Conservation (phyloP, 306 rosid genomes). For the Coriaria nepalensis region DNA sequence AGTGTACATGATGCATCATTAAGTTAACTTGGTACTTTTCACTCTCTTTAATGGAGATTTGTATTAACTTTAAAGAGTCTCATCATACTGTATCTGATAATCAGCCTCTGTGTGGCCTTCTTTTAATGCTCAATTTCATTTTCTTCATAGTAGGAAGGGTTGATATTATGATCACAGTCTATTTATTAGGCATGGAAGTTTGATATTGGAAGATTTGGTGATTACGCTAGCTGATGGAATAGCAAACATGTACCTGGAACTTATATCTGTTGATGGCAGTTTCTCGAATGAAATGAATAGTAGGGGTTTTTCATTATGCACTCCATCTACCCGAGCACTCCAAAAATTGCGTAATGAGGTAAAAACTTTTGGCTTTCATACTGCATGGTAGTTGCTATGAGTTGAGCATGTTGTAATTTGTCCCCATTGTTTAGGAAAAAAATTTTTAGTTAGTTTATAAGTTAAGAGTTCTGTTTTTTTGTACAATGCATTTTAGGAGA, state of each 20-base stretch:
- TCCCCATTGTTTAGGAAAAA: too few relatives aligned
- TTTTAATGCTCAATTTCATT: not conserved
- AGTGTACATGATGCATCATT: too few relatives aligned
- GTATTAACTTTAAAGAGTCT: too few relatives aligned
- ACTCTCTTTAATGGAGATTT: not conserved
- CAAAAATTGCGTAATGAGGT: slow-evolving; percentile 95
- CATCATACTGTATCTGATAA: too few relatives aligned
- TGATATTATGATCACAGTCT: slow-evolving; percentile 43
- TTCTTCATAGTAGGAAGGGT: slow-evolving; percentile 40
- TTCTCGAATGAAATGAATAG: slow-evolving; percentile 50
- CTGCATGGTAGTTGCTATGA: too few relatives aligned
- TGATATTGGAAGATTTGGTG: slow-evolving; percentile 85
- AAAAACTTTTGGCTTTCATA: not conserved
- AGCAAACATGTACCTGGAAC: slow-evolving; percentile 71
- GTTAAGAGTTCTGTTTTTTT: too few relatives aligned
- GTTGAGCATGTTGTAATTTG: too few relatives aligned
- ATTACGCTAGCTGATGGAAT: slow-evolving; percentile 73
- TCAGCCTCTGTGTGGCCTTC: too few relatives aligned
- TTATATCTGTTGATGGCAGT: slow-evolving; percentile 79
- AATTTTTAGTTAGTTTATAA: too few relatives aligned
- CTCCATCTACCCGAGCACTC: slow-evolving; percentile 75
- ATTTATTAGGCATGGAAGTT: slow-evolving; percentile 54
- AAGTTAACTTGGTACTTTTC: too few relatives aligned
- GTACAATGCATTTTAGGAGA: too few relatives aligned
- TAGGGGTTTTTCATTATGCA: slow-evolving; percentile 49